Evolutionary conservation across 148 eudicot genomes (phyloP), one percentile per base, ranked within the genome.

Genomic region (Cornus kousa): DNA sequence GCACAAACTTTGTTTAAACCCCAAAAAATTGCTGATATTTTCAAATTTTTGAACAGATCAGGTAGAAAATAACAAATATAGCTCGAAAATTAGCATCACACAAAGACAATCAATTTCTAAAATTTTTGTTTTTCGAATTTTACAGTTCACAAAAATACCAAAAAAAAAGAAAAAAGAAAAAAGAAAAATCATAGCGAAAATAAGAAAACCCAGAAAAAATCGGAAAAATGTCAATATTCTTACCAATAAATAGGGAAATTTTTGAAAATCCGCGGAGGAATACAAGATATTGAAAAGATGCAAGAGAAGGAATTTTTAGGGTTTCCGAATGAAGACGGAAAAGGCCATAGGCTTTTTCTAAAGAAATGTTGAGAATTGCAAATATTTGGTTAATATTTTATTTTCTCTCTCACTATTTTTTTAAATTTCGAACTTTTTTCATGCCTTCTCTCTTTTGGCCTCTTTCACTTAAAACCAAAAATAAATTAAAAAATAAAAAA

Each of bases 211-310:
- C 24, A 3, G 46, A 37, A 67, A 71, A 81, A 71, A 50, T n/a
- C 12, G 0, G 17, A 64, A 73, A 75, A 76, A 76, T 39, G 24
- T 0, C 6, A 66, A 79, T 19, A 62, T 48, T 5, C 78, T 77
- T 71, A 79, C 86, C 79, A 77, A 71, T 79, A 79, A 83, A 79
- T 83, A 64, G 33, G 77, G 76, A 40, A 80, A 75, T 71, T 22
- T 75, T 60, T 73, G 62, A 20, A 75, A 77, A 19, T 65, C 70
- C 11, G 69, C 19, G 32, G 59, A 68, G 77, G 73, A 83, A 28
- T 65, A 23, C 23, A 48, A 43, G 71, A 57, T 72, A 79, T 46
- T 55, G 33, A 70, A 40, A 2, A 22, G 24, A 48, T 3, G 39
- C 55, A 60, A 31, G 66, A 33, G 67, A 73, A 73, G n/a, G 14